Conservation (phyloP, 1,139 yeast genomes). For the Candida glucosophila region DNA sequence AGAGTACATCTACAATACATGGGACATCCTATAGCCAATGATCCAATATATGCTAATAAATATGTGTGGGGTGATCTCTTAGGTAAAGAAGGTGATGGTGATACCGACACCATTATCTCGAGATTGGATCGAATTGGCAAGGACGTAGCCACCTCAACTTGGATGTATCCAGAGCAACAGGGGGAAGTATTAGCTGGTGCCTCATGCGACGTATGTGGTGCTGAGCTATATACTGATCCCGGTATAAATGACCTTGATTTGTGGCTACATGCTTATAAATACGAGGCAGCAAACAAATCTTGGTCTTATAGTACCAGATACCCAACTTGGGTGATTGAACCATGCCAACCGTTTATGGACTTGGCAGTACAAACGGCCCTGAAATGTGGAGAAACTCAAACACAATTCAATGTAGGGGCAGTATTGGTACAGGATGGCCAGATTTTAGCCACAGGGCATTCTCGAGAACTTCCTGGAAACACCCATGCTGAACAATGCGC, state of each 20-base stretch:
- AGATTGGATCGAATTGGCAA: constrained; percentile 62
- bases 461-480: constrained; percentile 88
- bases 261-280: constrained; percentile 85
- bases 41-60: constrained; percentile 69
- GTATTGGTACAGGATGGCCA: constrained; percentile 61
- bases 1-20: constrained; percentile 83
- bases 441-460: constrained; percentile 71
- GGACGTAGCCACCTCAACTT: constrained; percentile 55
- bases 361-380: constrained; percentile 69
- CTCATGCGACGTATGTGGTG: constrained; percentile 56
- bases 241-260: constrained; percentile 76
- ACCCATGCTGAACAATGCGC: constrained; percentile 99
- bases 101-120: constrained; percentile 36
- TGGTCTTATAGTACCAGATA: constrained; percentile 81
- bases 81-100: constrained; percentile 49
- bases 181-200: constrained; percentile 59
- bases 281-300: constrained; percentile 44
- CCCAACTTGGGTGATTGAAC: constrained; percentile 80
- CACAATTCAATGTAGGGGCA: constrained; percentile 94
- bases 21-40: constrained; percentile 91
- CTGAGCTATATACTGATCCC: constrained; percentile 81
- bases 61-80: constrained; percentile 62
- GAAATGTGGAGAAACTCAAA: constrained; percentile 73
- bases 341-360: constrained; percentile 48
- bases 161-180: constrained; percentile 47